Evolutionary conservation across 1,139 yeast species (phyloP).

Genomic region (Kodamaea derodonti): DNA sequence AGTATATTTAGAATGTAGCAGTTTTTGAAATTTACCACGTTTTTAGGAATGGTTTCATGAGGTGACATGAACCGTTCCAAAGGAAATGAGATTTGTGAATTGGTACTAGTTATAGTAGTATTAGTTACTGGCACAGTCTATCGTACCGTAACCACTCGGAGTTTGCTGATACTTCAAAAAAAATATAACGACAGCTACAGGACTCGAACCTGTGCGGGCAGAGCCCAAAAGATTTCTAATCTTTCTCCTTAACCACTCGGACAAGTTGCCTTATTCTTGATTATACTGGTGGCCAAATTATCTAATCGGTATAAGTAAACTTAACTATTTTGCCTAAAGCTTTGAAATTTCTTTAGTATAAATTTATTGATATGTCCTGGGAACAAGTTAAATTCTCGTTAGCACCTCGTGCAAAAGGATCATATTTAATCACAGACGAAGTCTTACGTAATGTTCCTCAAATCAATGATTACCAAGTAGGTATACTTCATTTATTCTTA

Average conservation of each 20-base stretch:
- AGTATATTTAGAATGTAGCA: too few species aligned
- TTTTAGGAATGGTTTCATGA: too few species aligned
- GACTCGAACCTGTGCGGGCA: slow-evolving; percentile 57
- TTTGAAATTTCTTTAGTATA: too few species aligned
- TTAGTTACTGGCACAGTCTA: too few species aligned
- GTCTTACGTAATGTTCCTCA: slow-evolving; percentile 55
- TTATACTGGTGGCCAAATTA: neutral
- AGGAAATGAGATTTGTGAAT: too few species aligned
- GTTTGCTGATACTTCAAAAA: too few species aligned
- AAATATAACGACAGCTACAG: slow-evolving; percentile 37
- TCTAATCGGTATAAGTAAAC: too few species aligned
- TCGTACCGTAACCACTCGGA: too few species aligned
- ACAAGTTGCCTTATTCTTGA: slow-evolving; percentile 20
- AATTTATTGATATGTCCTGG: slow-evolving; percentile 43
- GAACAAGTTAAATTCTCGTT: slow-evolving; percentile 56
- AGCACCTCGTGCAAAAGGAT: slow-evolving; percentile 59
- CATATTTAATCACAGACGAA: slow-evolving; percentile 69
- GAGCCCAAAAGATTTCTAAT: slow-evolving; percentile 43
- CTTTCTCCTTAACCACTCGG: slow-evolving; percentile 38
- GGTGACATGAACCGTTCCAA: too few species aligned
- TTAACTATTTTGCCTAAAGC: too few species aligned
- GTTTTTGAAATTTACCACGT: too few species aligned
- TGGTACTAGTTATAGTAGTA: too few species aligned
- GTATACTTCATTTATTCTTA: slow-evolving; percentile 61
- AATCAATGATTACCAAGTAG: slow-evolving; percentile 55